Evolutionary conservation across 2,329 filamentous ascomycete species (phyloP), one percentile per base, ranked within the genome.

Genomic region (Botrytis deweyae): DNA sequence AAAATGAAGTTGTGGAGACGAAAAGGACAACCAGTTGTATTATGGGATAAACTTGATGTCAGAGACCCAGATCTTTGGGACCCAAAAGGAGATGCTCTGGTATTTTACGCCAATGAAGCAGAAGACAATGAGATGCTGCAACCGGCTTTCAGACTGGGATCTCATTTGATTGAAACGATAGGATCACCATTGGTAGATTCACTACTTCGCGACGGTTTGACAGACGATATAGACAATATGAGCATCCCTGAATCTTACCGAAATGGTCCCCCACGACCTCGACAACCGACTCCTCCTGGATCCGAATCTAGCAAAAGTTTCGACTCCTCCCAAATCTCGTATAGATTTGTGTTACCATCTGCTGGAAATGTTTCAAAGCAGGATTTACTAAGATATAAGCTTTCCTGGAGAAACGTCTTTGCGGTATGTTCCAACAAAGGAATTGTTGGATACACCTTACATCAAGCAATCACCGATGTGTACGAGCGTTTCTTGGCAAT

Each of bases 401-500:
- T 92, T 65, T 90, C 91, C 0, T 91, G 90, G 0, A 87, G 91
- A 33, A 93, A 93, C 78, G 87, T 92, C 63, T 89, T 93, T 77
- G 91, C 90, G 0, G 82, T 92, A 49, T 81, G 92, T 2, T 90
- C 89, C 77, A 86, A 88, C 70, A 88, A 88, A 36, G 90, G 90
- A 0, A 84, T 93, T 0, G 90, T 93, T 3, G 91, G 91, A 0
- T 78, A 88, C 1, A 89, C 90, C 7, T 80, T 93, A 0, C 87
- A 87, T 76, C 89, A 92, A 77, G 89, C 90, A 52, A 82, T 93
- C 8, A 84, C 84, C 0, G 91, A 92, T 77, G 82, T 93, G 0
- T 88, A 90, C 58, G 82, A 86, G 12, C 87, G 91, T 3, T 86
- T 92, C 12, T 86, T 84, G 40, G 42, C n/a, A 14, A 91, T 88